These are phyloP conservation scores for Nemania abortiva DNA, from an alignment of 2,329 filamentous ascomycete species.

Conservation along the genomic window DNA sequence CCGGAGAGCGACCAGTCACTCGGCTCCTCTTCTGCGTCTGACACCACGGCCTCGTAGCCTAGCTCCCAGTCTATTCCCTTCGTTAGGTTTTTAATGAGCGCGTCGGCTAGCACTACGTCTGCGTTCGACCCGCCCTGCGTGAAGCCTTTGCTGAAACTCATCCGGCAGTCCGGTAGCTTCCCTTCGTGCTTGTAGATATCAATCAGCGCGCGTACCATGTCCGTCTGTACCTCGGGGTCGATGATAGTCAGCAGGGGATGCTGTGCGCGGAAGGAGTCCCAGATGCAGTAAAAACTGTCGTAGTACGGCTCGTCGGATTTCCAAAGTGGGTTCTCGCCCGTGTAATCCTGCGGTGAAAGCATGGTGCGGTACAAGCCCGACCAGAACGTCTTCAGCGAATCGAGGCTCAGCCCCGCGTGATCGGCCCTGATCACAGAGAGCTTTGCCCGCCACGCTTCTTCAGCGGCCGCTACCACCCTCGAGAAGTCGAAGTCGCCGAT, in stretches of 20 bases:
- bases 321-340: constrained; percentile 80
- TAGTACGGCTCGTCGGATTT: constrained; percentile 77
- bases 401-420: constrained; percentile 64
- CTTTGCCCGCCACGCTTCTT: constrained; percentile 73
- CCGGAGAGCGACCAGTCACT: constrained; percentile 76
- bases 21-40: constrained; percentile 77
- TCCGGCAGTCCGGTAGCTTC: constrained; percentile 79
- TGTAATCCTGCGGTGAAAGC: constrained; percentile 81
- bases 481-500: constrained; percentile 75
- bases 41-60: constrained; percentile 78
- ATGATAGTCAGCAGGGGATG: constrained; percentile 79
- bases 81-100: constrained; percentile 75
- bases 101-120: constrained; percentile 77
- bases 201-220: constrained; percentile 77
- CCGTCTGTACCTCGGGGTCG: constrained; percentile 74
- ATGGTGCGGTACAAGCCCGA: constrained; percentile 76
- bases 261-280: constrained; percentile 80
- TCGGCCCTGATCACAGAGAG: constrained; percentile 70
- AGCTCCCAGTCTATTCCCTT: constrained; percentile 75
- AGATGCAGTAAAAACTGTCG: constrained; percentile 77
- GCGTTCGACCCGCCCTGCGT: constrained; percentile 83
- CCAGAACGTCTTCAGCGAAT: constrained; percentile 75
- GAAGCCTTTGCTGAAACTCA: constrained; percentile 80
- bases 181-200: constrained; percentile 76
- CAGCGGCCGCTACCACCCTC: constrained; percentile 63